Base-by-base conservation (phyloP, 371 early-diverging fungal genomes). In the Mortierella sp. region DNA sequence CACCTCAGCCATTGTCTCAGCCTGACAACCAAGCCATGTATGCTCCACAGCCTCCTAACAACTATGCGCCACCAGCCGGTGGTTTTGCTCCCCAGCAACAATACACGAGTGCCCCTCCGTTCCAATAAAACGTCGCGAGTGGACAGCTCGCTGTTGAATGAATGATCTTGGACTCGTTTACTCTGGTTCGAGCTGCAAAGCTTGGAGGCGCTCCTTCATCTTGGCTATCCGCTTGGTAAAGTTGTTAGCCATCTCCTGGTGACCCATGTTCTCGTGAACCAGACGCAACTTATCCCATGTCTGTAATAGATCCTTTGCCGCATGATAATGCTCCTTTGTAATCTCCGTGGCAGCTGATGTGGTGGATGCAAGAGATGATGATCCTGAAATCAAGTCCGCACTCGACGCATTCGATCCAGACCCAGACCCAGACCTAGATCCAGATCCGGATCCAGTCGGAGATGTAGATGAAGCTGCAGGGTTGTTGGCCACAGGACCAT, bases 61-160 rank as follows among this genome's bases (percentile, higher is more conserved):
- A 46, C 22, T 72, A 48, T 52, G 61, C 19, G 13, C 66, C 52
- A 37, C 73, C 34, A 19, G 9, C 58, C 6, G 49, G 39, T n/a
- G 67, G 67, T 19, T 72, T 54, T 49, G 63, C 63, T 29, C 67
- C 67, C 14, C 72, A 60, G 21, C 54, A 57, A n/a, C 72, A 72
- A 44, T 61, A 21, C 54, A 54, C 71, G 10, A 31, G 57, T 27
- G 50, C 70, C 4, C 60, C 71, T 16, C 17, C 60, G 4, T 64
- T 60, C 28, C 65, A 71, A 40, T 71, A 52, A 34, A 34, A n/a
- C n/a, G n/a, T n/a, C n/a, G n/a, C n/a, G n/a, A n/a, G n/a, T n/a
- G n/a, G n/a, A n/a, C n/a, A n/a, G n/a, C n/a, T n/a, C n/a, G n/a
- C n/a, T n/a, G n/a, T n/a, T n/a, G n/a, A n/a, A n/a, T n/a, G n/a